Evolutionary conservation across 2,329 filamentous ascomycete species (phyloP), one percentile per base, ranked within the genome.

Genomic region (Pestalotiopsis sp.): DNA sequence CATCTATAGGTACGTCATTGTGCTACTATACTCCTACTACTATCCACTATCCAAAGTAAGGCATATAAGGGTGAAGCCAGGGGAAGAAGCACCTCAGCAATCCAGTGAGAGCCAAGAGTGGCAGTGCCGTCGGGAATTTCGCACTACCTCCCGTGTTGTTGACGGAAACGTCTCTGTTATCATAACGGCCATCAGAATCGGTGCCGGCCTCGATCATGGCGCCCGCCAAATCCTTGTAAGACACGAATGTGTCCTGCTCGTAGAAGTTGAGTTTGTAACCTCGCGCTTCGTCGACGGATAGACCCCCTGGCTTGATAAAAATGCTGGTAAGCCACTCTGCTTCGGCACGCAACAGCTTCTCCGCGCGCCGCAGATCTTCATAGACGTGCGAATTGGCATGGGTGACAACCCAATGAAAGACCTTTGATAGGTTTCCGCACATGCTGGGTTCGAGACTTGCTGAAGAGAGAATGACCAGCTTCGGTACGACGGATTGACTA

Each of bases 161-260:
- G 13, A 78, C 73, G n/a, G 73, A 67, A 1, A 78, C 73, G 69
- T 75, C 76, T 65, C 67, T 68, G 31, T 65, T 66, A 36, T 78
- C 73, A 38, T 75, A 78, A 0, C 67, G 64, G 1, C 75, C 76
- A 2, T 77, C 72, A 12, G 70, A 67, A 55, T 79, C 79, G 41
- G 82, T 77, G 0, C 79, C 83, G 4, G 80, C 80, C 72, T 87
- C 83, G 20, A 86, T 76, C 85, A 87, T 87, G 0, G 73, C 84
- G 1, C 81, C 83, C 1, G 83, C 78, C 17, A 86, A 71, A 71
- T 86, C 84, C 4, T 81, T 52, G 63, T 82, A 86, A 1, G 75
- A 78, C 2, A 86, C 38, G 36, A 79, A 79, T 4, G 75, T 79
- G 64, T 82, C 76, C 64, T 83, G 74, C 9, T 80, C 73, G 60